Evolutionary conservation across 1,284 basidiomycete species (phyloP).

Genomic region (Apiotrichum porosum): DNA sequence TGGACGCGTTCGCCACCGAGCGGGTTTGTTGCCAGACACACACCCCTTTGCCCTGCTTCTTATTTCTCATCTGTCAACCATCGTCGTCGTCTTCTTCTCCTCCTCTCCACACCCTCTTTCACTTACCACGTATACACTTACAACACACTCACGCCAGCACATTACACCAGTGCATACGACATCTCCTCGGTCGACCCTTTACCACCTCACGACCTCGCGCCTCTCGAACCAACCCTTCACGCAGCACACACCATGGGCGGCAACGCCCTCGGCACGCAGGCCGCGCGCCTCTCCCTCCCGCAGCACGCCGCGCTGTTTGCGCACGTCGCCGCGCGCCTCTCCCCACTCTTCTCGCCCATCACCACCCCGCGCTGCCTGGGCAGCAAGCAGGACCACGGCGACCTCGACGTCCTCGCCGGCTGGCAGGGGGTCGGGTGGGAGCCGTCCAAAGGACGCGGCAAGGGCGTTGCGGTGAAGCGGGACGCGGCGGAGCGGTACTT

Average conservation of each 20-base stretch:
- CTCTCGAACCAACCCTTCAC: no score
- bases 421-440: slow-evolving; percentile 13
- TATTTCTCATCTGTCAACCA: no score
- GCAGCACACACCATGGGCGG: slow-evolving; percentile 41
- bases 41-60: no score
- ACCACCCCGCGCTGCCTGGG: slow-evolving; percentile 5
- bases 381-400: slow-evolving; percentile 33
- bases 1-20: no score
- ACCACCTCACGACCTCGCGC: no score
- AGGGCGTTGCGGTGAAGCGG: background rate
- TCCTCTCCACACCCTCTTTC: background rate
- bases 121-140: background rate
- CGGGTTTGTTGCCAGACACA: no score
- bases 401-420: slow-evolving; percentile 32
- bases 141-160: background rate
- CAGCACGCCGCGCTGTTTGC: slow-evolving; percentile 16
- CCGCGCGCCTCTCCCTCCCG: slow-evolving; percentile 20
- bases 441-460: slow-evolving; percentile 1
- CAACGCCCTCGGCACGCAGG: slow-evolving; percentile 24
- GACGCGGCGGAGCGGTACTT: background rate
- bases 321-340: slow-evolving; percentile 3
- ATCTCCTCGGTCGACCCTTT: no score
- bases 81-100: background rate
- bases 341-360: slow-evolving; percentile 4
- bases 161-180: no score